Conservation (phyloP, 768 basidiomycete species). For the Hirschioporus abietinus region DNA sequence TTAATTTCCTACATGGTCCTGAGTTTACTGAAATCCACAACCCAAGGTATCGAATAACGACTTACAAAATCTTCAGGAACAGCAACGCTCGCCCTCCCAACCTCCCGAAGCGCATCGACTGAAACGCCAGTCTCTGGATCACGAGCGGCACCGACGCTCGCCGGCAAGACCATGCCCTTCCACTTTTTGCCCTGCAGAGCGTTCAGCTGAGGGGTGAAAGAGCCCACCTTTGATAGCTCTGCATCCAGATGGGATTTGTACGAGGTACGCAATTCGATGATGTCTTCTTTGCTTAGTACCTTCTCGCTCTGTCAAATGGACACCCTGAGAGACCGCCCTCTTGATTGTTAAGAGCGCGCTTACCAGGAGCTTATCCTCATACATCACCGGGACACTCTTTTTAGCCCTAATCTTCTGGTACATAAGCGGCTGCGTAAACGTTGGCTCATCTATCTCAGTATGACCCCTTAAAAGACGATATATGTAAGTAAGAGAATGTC, state of each 20-base stretch:
- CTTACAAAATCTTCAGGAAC: conserved; percentile 62
- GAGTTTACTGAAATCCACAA: background rate
- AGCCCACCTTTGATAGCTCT: conserved; percentile 45
- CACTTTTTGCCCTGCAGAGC: conserved; percentile 61
- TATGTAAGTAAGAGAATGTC: background rate
- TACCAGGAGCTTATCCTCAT: conserved; percentile 75
- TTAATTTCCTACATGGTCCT: conserved; percentile 62
- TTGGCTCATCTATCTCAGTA: conserved; percentile 84
- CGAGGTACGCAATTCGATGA: conserved; percentile 43
- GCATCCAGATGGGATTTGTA: conserved; percentile 63
- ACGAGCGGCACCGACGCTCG: conserved; percentile 41
- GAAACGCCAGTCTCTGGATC: conserved; percentile 68
- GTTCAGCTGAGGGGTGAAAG: conserved; percentile 44
- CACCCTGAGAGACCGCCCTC: background rate
- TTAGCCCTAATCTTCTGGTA: conserved; percentile 80
- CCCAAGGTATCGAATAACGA: conserved; percentile 12
- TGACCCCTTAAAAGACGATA: conserved; percentile 59
- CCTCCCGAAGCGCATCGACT: conserved; percentile 40
- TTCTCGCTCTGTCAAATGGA: conserved; percentile 36
- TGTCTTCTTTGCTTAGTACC: conserved; percentile 45
- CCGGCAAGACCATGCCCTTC: conserved; percentile 58
- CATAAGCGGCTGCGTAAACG: conserved; percentile 87
- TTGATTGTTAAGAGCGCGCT: conserved; percentile 19
- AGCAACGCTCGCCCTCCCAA: conserved; percentile 66
- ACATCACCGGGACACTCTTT: conserved; percentile 72